Evolutionary conservation across 495 filamentous ascomycete genomes (phyloP), one percentile per base, ranked within the genome.

Genomic region (Aspergillus diversus): DNA sequence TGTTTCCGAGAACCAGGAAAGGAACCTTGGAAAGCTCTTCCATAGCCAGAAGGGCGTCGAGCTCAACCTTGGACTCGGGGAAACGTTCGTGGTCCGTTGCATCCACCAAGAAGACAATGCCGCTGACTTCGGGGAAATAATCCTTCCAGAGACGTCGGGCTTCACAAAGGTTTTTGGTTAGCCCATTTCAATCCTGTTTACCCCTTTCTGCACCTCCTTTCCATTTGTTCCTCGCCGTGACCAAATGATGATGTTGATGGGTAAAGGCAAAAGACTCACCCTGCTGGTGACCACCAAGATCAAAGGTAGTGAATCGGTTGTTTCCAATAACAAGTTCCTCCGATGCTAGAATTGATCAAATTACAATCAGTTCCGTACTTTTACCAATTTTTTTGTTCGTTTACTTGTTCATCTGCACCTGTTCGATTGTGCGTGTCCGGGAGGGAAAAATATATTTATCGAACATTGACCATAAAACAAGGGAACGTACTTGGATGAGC

Each of bases 131-230:
- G 74, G 95, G 96, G 89, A 98, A 96, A 78, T 96, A 96, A 73
- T 99, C 95, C 71, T 93, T 93, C 93, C 95, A 99, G 63, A 98
- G 86, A 69, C 96, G 92, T 54, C 96, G 93, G 58, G 94, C 95
- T 95, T 68, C 7, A 39, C 7, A 39, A 39, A 39, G 13, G 13
- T 39, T 39, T 39, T 39, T 39, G 3, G 35, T 50, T 37, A 33
- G 35, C 48, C 8, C 8, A 12, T 51, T 17, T 37, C 31, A 9
- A 9, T 43, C 39, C 39, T 9, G 9, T 43, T 43, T 43, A 9
- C 15, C 39, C 39, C 8, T 15, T 43, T 43, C 15, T 43, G 8
- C 15, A 9, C 39, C 15, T 43, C 39, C 9, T 43, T 3, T 43
- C 15, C 39, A 27, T 27, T 2, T 27, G 21, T 27, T 27, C 2